Evolutionary conservation across 2,329 filamentous ascomycete species (phyloP).

Genomic region (Claviceps cyperi): DNA sequence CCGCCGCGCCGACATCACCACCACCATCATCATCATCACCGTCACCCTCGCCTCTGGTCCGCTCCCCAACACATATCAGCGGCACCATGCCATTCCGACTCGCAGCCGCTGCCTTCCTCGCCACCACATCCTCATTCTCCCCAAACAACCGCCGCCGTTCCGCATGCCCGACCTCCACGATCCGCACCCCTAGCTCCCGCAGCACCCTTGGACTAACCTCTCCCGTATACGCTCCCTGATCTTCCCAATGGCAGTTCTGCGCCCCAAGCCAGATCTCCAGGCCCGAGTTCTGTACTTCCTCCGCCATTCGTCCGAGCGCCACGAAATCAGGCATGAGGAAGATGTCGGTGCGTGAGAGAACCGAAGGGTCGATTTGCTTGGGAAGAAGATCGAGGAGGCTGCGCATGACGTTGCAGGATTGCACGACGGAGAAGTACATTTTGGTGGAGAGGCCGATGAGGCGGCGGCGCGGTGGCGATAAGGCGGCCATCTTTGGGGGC

Average conservation of each 20-base stretch:
- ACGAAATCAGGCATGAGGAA: constrained; percentile 71
- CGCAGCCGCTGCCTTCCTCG: constrained; percentile 54
- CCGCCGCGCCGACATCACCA: constrained; percentile 43
- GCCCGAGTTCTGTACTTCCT: constrained; percentile 27
- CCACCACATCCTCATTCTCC: constrained; percentile 57
- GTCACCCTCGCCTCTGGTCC: constrained; percentile 32
- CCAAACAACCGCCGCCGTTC: constrained; percentile 59
- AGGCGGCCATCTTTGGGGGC: not conserved
- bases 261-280: constrained; percentile 47
- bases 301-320: constrained; percentile 40
- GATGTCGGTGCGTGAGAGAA: constrained; percentile 44
- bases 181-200: constrained; percentile 48
- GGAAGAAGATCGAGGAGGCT: constrained; percentile 31
- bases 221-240: constrained; percentile 61
- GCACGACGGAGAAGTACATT: constrained; percentile 61
- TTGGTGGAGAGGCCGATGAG: constrained; percentile 63
- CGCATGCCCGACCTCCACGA: constrained; percentile 72
- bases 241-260: constrained; percentile 60
- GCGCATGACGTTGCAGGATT: constrained; percentile 42
- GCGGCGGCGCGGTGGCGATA: constrained; percentile 28
- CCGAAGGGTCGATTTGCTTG: constrained; percentile 23
- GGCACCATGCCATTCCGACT: constrained; percentile 58
- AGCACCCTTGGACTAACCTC: constrained; percentile 59
- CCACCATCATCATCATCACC: constrained; percentile 23
- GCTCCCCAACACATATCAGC: constrained; percentile 69